Evolutionary conservation across 179 eudicot genomes (phyloP), one percentile per base, ranked within the genome.

Genomic region (Heliamphora ciliata): DNA sequence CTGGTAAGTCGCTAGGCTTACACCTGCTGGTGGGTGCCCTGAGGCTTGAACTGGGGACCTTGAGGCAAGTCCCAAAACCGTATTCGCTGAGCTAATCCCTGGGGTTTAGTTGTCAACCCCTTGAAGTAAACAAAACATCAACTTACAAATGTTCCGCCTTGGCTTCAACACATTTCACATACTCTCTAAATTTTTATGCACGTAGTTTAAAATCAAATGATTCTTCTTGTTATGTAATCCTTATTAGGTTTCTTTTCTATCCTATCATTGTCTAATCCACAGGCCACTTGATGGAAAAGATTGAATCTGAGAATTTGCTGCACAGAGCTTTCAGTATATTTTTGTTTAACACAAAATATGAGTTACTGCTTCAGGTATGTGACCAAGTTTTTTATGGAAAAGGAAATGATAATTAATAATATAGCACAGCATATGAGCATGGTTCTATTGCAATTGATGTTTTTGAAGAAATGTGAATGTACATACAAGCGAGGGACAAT

Each of bases 281-380:
- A 94, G 98, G 99, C 81, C 99, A 96, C 88, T 87, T 96, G 90
- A 92, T 94, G 99, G 93, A 91, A 84, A 96, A 92, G 74, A 96
- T 96, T 68, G 88, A 94, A 60, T 75, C 97, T 70, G 92, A 87
- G 58, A 96, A 96, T 78, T 82, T 93, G 83, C 92, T 96, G 77
- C 98, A 96, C 87, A 88, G 99, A 87, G 98, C 99, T 83, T 96
- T 96, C 88, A 96, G 99, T 80, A 96, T 96, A 0, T 92, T 96
- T 83, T 81, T 96, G 79, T 96, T 96, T 68, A 96, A 94, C 83
- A 91, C 98, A 70, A 96, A 94, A 75, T 93, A 94, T 77, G 99
- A 96, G 88, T 76, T 94, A 65, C 89, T 96, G 66, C 99, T 96
- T 88, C 99, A 92, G 98, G 99, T 95, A 84, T 71, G 80, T 54